These are phyloP conservation scores for Epichloe festucae DNA, from an alignment of 2,329 filamentous ascomycete genomes.

Conservation along the genomic window DNA sequence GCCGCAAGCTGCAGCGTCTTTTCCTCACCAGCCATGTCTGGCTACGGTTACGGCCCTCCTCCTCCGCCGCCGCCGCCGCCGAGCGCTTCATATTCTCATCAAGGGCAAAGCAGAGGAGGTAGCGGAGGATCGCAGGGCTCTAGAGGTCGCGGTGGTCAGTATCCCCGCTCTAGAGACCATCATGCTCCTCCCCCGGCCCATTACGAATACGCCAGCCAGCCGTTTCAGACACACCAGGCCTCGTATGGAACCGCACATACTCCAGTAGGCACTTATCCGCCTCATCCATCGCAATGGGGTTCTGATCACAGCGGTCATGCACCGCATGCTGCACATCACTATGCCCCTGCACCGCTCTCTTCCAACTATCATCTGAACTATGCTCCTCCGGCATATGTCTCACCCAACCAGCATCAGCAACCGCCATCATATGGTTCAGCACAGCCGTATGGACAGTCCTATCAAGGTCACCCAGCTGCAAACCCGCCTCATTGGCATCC, in stretches of 20 bases:
- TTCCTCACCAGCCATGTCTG: conserved; percentile 24
- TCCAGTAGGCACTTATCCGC: conserved; percentile 23
- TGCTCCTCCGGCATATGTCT: conserved; percentile 38
- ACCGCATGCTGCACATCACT: conserved; percentile 29
- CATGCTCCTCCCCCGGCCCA: conserved; percentile 22
- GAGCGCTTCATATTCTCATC: conserved; percentile 24
- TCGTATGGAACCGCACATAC: conserved; percentile 22
- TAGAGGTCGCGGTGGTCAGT: conserved; percentile 28
- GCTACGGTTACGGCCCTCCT: conserved; percentile 37
- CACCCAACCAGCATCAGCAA: conserved; percentile 26
- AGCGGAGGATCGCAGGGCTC: conserved; percentile 21
- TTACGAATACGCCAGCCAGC: conserved; percentile 32
- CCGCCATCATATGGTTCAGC: conserved; percentile 30
- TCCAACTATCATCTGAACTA: conserved; percentile 48
- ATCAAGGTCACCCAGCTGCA: conserved; percentile 20
- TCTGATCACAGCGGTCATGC: conserved; percentile 23
- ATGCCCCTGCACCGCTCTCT: conserved; percentile 34
- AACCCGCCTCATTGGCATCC: conserved; percentile 10
- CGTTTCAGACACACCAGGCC: conserved; percentile 19
- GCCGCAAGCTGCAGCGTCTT: conserved; percentile 4
- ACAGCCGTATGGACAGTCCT: conserved; percentile 24
- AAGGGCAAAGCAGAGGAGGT: conserved; percentile 26
- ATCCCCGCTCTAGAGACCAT: conserved; percentile 27
- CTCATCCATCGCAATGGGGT: conserved; percentile 28
- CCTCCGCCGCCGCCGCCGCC: conserved; percentile 27